Evolutionary conservation across 495 filamentous ascomycete species (phyloP).

Genomic region (Monascus purpureus): DNA sequence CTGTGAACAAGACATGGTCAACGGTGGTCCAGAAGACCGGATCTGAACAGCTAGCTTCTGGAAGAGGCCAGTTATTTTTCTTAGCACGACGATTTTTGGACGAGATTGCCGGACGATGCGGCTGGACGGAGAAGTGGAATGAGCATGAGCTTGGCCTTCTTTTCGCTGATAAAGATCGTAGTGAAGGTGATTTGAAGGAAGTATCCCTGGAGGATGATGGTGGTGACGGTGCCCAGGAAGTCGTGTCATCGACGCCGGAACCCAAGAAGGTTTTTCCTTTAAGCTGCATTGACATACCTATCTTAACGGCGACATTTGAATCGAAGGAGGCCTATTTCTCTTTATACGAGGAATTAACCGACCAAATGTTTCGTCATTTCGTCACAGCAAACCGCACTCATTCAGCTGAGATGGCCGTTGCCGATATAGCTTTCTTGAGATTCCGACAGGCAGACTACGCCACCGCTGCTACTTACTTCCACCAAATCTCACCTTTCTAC

Average conservation of each 20-base stretch:
- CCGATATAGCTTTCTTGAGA: conserved; percentile 75
- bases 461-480: conserved; percentile 66
- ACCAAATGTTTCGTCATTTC: conserved; percentile 59
- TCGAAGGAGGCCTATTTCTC: conserved; percentile 31
- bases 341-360: conserved; percentile 57
- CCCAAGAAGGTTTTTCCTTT: conserved; percentile 28
- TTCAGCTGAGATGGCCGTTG: conserved; percentile 60
- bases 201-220: conserved; percentile 25
- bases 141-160: conserved; percentile 40
- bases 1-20: conserved; percentile 12
- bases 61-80: conserved; percentile 65
- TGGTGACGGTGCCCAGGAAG: conserved; percentile 4
- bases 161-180: conserved; percentile 36
- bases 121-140: conserved; percentile 69
- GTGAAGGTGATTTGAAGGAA: conserved; percentile 33
- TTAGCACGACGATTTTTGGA: conserved; percentile 68
- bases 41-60: conserved; percentile 68
- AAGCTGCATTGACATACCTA: conserved; percentile 16
- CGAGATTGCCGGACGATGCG: conserved; percentile 52
- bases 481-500: conserved; percentile 70
- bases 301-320: conserved; percentile 17
- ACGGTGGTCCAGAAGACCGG: conserved; percentile 39
- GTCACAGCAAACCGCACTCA: conserved; percentile 61
- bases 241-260: conserved; percentile 1
- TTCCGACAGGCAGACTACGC: conserved; percentile 56